Percentiles rank a stretch among this genome's conserved stretches.
Evolutionary conservation across 257 asterid genomes (phyloP).

Genomic region (Ballota nigra): DNA sequence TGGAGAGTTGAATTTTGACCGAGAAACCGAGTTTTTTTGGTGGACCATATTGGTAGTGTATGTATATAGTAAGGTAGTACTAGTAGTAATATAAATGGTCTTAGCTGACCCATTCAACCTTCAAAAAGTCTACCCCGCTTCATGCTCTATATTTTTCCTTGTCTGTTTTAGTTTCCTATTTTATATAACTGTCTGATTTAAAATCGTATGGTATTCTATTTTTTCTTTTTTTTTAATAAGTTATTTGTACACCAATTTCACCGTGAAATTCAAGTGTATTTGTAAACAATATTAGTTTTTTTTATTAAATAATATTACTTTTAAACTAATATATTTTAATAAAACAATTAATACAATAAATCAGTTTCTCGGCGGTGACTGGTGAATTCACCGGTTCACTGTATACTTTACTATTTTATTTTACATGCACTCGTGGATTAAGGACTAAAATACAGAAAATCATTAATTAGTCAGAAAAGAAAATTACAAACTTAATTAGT

Average conservation of each 20-base stretch:
- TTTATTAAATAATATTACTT: too few relatives aligned
- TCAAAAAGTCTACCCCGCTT: conserved; percentile 1
- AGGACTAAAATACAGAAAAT: not conserved
- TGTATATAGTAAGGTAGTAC: not conserved
- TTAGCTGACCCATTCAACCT: conserved; percentile 42
- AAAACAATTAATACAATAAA: too few relatives aligned
- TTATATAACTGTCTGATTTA: not conserved
- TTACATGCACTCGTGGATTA: not conserved
- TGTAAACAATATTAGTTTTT: too few relatives aligned
- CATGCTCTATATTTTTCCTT: not conserved
- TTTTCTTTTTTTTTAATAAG: too few relatives aligned
- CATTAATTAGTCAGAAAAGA: too few relatives aligned
- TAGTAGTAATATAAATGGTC: not conserved
- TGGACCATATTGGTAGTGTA: conserved; percentile 43
- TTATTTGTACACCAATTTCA: too few relatives aligned
- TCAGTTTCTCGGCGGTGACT: too few relatives aligned
- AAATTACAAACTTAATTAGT: not conserved
- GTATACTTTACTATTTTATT: too few relatives aligned
- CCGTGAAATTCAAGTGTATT: too few relatives aligned
- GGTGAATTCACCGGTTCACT: too few relatives aligned
- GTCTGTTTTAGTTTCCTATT: not conserved
- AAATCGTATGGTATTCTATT: too few relatives aligned
- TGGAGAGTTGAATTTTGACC: conserved; percentile 62
- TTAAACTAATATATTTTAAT: too few relatives aligned
- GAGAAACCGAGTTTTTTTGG: conserved; percentile 60